These are phyloP conservation scores for Eutrema salsugineum DNA, from an alignment of 441 rosid species.

Conservation along the genomic window DNA sequence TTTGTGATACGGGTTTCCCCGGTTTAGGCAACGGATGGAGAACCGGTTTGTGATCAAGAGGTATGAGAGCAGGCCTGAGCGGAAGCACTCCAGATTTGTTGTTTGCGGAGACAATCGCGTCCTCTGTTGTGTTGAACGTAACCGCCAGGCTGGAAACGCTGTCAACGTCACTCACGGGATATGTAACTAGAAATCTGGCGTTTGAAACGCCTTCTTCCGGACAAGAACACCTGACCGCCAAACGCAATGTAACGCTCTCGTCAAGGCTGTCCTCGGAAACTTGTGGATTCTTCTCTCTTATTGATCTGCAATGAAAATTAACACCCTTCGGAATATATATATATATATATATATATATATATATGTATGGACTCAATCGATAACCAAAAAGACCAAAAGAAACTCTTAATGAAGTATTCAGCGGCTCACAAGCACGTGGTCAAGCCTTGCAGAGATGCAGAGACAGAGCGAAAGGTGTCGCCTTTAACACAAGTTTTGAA, in stretches of 20 bases:
- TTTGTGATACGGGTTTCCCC: constrained; percentile 25
- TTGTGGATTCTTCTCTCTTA: constrained; percentile 49
- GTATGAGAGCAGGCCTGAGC: constrained; percentile 55
- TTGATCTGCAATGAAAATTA: constrained; percentile 30
- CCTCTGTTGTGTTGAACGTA: constrained; percentile 57
- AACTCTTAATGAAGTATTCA: background rate
- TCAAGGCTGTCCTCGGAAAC: constrained; percentile 43
- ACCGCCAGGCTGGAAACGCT: constrained; percentile 49
- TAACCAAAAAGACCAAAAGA: background rate
- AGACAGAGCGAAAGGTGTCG: constrained; percentile 56
- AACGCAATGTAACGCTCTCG: constrained; percentile 39
- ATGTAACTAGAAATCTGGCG: constrained; percentile 49
- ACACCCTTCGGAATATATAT: too few relatives aligned
- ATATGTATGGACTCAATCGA: background rate
- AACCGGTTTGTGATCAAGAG: constrained; percentile 44
- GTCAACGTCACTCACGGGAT: constrained; percentile 58
- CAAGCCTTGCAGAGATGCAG: constrained; percentile 67
- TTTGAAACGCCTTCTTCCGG: constrained; percentile 37
- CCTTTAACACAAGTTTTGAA: constrained; percentile 50
- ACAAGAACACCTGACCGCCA: constrained; percentile 68
- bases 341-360: too few relatives aligned
- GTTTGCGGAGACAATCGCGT: constrained; percentile 64
- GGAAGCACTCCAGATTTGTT: constrained; percentile 41
- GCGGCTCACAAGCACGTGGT: constrained; percentile 51
- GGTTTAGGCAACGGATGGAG: constrained; percentile 38